Base-by-base conservation (phyloP, 331 rosid genomes). In the Arachis monticola region DNA sequence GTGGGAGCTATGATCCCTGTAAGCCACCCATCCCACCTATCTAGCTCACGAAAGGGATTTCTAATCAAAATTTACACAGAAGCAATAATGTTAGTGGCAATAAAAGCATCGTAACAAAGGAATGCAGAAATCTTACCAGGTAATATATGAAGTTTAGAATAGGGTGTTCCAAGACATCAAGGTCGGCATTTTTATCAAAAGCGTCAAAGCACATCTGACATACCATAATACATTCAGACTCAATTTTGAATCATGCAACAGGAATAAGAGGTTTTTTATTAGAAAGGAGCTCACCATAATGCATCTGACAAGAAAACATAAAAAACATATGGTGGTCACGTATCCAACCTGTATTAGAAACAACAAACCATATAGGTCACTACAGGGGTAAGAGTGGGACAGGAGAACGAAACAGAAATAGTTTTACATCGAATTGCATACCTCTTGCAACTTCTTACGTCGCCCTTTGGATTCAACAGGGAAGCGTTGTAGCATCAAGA, bases 391-490 rank as follows among this genome's bases (percentile, higher is more conserved):
- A 38, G 71, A 44, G 17, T 35, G 47, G 13, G 44, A 47, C 0
- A 30, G 11, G 4, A 14, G 4, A 30, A 10, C 5, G 3, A 41
- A 27, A 75, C 51, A 1, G 55, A 73, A 66, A n/a, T 27, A 27
- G 8, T 35, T 48, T 47, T 67, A n/a, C 47, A 62, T 74, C 67
- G 50, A 38, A 67, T 45, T 58, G 31, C 52, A 67, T 86, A 90
- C 98, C 96, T 92, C 98, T 74, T 88, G 96, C 77, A 92, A 87
- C 89, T 92, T 92, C 88, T 92, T 92, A 7, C 95, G 92, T 30
- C 96, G 86, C 65, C 96, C 98, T 83, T 88, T 92, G 74, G 96
- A 92, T 82, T 92, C 98, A 53, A 92, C 93, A 42, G 98, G 98
- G 73, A 92, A 92, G 66, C 96, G 90, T 77, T 88, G 98, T 77